Conservation (phyloP, 2,329 filamentous ascomycete species). For the Microsporum canis region DNA sequence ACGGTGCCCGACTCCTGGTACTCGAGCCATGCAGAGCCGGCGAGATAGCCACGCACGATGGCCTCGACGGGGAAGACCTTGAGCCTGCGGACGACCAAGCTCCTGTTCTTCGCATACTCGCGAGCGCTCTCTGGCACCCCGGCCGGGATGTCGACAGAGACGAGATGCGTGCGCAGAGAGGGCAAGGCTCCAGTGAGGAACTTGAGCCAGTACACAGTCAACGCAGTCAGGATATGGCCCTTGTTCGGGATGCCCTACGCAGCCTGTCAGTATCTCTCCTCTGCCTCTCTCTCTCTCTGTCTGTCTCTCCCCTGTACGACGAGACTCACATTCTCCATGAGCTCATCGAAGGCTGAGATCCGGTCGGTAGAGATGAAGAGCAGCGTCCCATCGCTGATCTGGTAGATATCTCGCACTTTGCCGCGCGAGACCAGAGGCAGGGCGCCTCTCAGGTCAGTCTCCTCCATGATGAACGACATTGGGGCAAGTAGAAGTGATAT, state of each 20-base stretch:
- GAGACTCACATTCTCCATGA: slow-evolving; percentile 61
- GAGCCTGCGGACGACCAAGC: slow-evolving; percentile 65
- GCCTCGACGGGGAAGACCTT: slow-evolving; percentile 69
- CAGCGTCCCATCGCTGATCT: slow-evolving; percentile 56
- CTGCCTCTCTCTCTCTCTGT: slow-evolving; percentile 19
- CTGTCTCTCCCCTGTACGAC: slow-evolving; percentile 29
- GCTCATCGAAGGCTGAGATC: slow-evolving; percentile 90
- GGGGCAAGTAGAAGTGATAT: neutral
- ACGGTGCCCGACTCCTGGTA: slow-evolving; percentile 64
- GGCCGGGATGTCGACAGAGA: slow-evolving; percentile 47
- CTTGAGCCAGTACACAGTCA: slow-evolving; percentile 58
- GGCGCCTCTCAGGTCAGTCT: slow-evolving; percentile 33
- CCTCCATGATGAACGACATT: slow-evolving; percentile 16
- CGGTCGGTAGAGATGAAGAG: slow-evolving; percentile 81
- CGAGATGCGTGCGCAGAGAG: slow-evolving; percentile 51
- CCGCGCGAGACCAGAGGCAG: slow-evolving; percentile 46
- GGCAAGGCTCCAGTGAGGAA: slow-evolving; percentile 48
- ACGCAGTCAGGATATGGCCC: slow-evolving; percentile 54
- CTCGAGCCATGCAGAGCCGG: slow-evolving; percentile 73
- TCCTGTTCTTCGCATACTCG: slow-evolving; percentile 49
- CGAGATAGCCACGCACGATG: slow-evolving; percentile 83
- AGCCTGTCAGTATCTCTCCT: neutral
- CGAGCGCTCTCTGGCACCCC: slow-evolving; percentile 39
- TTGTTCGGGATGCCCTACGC: slow-evolving; percentile 55
- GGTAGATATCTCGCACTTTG: slow-evolving; percentile 76